These are phyloP conservation scores for Globisporangium heterothallicum DNA, from an alignment of 352 stramenopile genomes.

Conservation along the genomic window DNA sequence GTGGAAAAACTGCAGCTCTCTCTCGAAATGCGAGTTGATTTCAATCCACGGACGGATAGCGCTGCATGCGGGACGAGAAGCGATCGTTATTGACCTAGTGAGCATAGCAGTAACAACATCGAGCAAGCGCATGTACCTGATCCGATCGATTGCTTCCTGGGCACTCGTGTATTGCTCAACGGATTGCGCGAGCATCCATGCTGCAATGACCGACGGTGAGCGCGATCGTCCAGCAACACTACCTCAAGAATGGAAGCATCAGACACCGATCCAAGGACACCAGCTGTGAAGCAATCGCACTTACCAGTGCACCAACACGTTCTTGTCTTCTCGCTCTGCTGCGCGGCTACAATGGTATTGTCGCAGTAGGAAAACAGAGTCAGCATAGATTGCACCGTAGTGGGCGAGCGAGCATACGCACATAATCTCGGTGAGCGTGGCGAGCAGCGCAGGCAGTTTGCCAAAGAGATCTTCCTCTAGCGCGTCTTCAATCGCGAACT, in stretches of 20 bases:
- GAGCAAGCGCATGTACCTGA: slow-evolving; percentile 28
- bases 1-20: slow-evolving; percentile 26
- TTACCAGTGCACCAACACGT: slow-evolving; percentile 72
- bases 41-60: slow-evolving; percentile 63
- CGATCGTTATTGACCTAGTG: not conserved
- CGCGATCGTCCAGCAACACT: slow-evolving; percentile 64
- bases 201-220: slow-evolving; percentile 44
- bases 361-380: too few relatives aligned
- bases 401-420: slow-evolving; percentile 10
- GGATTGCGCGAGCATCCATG: slow-evolving; percentile 41
- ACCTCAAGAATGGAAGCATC: not conserved
- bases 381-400: too few relatives aligned
- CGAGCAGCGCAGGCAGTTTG: slow-evolving; percentile 37
- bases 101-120: too few relatives aligned
- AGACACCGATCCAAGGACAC: too few relatives aligned
- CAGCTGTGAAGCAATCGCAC: too few relatives aligned
- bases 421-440: slow-evolving; percentile 27
- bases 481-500: slow-evolving; percentile 48
- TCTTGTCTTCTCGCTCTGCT: slow-evolving; percentile 28
- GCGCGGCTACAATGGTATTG: too few relatives aligned
- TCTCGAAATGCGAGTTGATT: slow-evolving; percentile 55
- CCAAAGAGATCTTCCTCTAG: slow-evolving; percentile 41
- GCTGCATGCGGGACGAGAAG: slow-evolving; percentile 13
- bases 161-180: slow-evolving; percentile 17
- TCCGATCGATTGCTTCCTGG: slow-evolving; percentile 29